These are phyloP conservation scores for Cercospora sesami DNA, from an alignment of 2,329 filamentous ascomycete species.

Conservation along the genomic window DNA sequence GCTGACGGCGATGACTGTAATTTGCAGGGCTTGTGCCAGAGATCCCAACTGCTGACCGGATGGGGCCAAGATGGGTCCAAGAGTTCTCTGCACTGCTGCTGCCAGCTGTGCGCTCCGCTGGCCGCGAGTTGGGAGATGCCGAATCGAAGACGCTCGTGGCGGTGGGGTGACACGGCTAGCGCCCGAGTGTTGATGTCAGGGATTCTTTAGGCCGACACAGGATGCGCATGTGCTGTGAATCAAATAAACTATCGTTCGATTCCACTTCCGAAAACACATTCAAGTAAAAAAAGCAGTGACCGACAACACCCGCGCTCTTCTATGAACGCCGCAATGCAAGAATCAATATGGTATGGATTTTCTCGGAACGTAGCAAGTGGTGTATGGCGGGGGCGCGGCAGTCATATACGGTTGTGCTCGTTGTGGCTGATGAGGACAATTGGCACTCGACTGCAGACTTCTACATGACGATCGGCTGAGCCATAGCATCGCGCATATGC, in stretches of 20 bases:
- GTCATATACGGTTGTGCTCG: background rate
- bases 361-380: background rate
- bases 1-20: conserved; percentile 5
- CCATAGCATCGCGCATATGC: background rate
- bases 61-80: background rate
- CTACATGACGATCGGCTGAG: background rate
- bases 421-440: background rate
- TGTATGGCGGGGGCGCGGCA: background rate
- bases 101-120: background rate
- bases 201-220: conserved; percentile 3
- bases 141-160: conserved; percentile 6
- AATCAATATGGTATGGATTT: background rate
- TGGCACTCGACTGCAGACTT: background rate
- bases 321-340: background rate
- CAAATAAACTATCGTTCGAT: background rate
- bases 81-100: background rate
- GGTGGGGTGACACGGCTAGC: conserved; percentile 10
- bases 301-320: background rate
- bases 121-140: conserved; percentile 1
- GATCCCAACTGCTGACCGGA: background rate
- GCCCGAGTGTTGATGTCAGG: conserved; percentile 13
- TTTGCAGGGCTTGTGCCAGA: background rate
- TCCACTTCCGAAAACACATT: background rate
- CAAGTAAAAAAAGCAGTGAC: background rate
- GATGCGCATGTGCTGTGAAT: background rate